phyloP scores from a whole-genome alignment of 2,329 filamentous ascomycete species.

The Beauveria sp. region DNA sequence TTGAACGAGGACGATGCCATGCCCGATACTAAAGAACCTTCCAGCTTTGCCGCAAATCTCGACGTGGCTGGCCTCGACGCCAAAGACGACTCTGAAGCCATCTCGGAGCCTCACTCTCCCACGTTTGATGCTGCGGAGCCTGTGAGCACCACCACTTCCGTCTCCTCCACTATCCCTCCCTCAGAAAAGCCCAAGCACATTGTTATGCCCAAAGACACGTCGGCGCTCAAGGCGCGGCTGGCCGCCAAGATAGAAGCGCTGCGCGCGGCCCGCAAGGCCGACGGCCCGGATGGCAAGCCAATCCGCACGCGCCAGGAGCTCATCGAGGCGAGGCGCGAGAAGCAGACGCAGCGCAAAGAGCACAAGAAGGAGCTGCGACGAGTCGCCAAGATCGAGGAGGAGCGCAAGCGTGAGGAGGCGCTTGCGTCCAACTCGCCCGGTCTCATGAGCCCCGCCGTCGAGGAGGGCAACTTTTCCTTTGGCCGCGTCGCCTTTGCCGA shows the following conservation, averaged over 20 bases:
- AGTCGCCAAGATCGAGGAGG: constrained; percentile 73
- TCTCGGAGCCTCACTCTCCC: constrained; percentile 43
- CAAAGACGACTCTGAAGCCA: constrained; percentile 43
- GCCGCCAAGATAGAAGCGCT: constrained; percentile 78
- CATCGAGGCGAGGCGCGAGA: constrained; percentile 79
- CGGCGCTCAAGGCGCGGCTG: constrained; percentile 69
- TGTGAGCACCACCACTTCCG: constrained; percentile 58
- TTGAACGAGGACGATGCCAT: constrained; percentile 11
- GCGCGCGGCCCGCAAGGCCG: constrained; percentile 78
- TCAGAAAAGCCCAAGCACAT: constrained; percentile 58
- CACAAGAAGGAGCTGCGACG: constrained; percentile 81
- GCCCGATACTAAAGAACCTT: constrained; percentile 15
- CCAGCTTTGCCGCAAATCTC: constrained; percentile 17
- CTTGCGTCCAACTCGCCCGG: constrained; percentile 55
- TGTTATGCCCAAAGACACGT: constrained; percentile 62
- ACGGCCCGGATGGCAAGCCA: constrained; percentile 67
- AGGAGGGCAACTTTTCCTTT: constrained; percentile 64
- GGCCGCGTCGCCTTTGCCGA: constrained; percentile 87
- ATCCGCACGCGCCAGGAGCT: constrained; percentile 85
- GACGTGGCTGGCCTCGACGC: constrained; percentile 24
- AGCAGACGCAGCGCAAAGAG: constrained; percentile 77
- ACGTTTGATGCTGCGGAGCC: constrained; percentile 49
- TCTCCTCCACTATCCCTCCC: constrained; percentile 56
- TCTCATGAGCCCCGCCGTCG: constrained; percentile 48
- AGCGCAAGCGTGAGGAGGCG: constrained; percentile 55